Conservation (phyloP, 169 alveolate genomes). For the Amoebophrya sp. region DNA sequence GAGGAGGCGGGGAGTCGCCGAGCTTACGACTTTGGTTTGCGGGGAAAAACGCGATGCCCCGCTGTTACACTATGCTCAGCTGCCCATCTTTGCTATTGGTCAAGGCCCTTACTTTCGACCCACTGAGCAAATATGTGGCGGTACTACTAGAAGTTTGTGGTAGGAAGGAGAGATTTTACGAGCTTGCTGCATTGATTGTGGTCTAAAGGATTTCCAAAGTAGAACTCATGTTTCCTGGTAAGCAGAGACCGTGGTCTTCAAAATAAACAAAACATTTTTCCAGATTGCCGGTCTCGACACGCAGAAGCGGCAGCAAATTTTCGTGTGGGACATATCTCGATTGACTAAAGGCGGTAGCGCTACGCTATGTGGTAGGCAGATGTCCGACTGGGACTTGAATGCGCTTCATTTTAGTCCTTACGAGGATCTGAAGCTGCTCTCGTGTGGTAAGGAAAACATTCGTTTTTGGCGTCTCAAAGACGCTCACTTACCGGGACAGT, state of each 20-base stretch:
- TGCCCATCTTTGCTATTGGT: background rate
- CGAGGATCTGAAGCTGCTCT: conserved; percentile 66
- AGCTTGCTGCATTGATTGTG: too few relatives aligned
- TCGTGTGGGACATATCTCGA: conserved; percentile 62
- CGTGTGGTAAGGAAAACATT: conserved; percentile 85
- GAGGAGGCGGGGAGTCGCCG: too few relatives aligned
- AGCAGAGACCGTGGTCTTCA: too few relatives aligned
- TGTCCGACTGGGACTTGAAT: conserved; percentile 54
- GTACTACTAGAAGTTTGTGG: too few relatives aligned
- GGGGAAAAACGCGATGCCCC: background rate
- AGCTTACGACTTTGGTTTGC: background rate
- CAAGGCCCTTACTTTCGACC: background rate
- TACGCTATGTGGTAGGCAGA: conserved; percentile 51
- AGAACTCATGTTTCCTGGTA: too few relatives aligned
- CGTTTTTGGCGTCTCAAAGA: conserved; percentile 82
- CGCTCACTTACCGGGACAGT: conserved; percentile 70
- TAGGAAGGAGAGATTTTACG: too few relatives aligned
- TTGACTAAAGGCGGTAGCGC: background rate
- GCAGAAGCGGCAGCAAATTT: conserved; percentile 64
- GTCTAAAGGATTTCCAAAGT: too few relatives aligned
- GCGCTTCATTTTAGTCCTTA: conserved; percentile 71
- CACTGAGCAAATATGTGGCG: background rate
- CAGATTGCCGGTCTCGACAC: conserved; percentile 70
- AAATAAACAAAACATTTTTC: background rate
- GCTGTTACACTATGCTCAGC: background rate